Percentiles rank a stretch among this genome's conserved stretches.
Evolutionary conservation across 805 yeast genomes (phyloP).

Genomic region (Teunomyces atbi): DNA sequence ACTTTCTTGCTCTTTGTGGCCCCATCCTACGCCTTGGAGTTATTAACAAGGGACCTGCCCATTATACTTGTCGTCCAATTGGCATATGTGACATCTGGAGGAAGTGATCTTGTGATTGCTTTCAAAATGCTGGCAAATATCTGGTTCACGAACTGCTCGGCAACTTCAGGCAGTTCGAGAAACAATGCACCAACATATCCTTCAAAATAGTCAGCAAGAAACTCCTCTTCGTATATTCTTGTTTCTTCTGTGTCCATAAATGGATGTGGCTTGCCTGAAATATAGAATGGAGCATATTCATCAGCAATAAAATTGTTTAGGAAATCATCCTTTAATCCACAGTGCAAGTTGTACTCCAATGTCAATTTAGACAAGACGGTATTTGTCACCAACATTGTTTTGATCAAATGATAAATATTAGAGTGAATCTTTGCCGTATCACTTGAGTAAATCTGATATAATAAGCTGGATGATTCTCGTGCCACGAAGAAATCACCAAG

Average conservation of each 20-base stretch:
- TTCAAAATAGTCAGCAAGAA: conserved; percentile 42
- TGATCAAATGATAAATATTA: conserved; percentile 22
- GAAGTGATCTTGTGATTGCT: conserved; percentile 20
- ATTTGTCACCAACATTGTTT: conserved; percentile 37
- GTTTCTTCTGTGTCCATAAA: conserved; percentile 13
- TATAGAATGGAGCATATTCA: conserved; percentile 28
- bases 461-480: conserved; percentile 33
- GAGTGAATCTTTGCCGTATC: conserved; percentile 10
- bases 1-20: not conserved
- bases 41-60: conserved; percentile 23
- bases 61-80: conserved; percentile 34
- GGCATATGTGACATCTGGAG: conserved; percentile 22
- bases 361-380: conserved; percentile 37
- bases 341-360: conserved; percentile 32
- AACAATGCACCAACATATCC: conserved; percentile 42
- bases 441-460: conserved; percentile 25
- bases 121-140: conserved; percentile 30
- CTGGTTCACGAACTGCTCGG: conserved; percentile 31
- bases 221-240: conserved; percentile 38
- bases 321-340: conserved; percentile 31
- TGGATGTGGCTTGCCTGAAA: conserved; percentile 7
- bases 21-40: not conserved
- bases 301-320: conserved; percentile 20
- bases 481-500: conserved; percentile 41
- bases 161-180: conserved; percentile 35